Percentiles rank a stretch among this genome's conserved stretches.
These are phyloP conservation scores for Magnusiomyces paraingens DNA, from an alignment of 1,139 yeast genomes.

Conservation along the genomic window DNA sequence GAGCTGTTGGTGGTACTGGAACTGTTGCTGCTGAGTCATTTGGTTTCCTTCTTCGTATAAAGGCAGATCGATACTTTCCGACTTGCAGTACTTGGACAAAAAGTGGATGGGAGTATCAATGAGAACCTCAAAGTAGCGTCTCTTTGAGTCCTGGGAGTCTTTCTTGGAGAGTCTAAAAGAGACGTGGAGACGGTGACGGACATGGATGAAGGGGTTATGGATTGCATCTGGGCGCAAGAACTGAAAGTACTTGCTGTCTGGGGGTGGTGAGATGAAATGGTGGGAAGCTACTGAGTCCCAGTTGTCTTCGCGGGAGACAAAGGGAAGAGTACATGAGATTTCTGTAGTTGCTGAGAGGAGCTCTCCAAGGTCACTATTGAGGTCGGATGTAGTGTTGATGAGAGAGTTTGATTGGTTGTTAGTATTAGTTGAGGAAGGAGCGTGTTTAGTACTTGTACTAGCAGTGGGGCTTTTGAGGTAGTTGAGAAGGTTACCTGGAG, in stretches of 20 bases:
- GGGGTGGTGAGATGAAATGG: conserved; percentile 17
- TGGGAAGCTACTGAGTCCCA: conserved; percentile 21
- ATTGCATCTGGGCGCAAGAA: conserved; percentile 58
- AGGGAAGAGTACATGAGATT: conserved; percentile 21
- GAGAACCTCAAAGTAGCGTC: conserved; percentile 84
- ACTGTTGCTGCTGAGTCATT: conserved; percentile 26
- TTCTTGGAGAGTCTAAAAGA: conserved; percentile 68
- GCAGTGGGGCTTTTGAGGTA: background rate
- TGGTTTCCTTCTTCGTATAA: conserved; percentile 37
- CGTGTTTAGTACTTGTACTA: background rate
- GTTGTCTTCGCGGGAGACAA: conserved; percentile 20
- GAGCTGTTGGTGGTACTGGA: background rate
- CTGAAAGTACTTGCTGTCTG: conserved; percentile 13
- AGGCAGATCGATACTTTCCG: conserved; percentile 65
- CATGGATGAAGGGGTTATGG: conserved; percentile 60
- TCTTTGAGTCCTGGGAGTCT: conserved; percentile 47
- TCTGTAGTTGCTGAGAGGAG: conserved; percentile 7
- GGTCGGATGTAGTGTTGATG: background rate
- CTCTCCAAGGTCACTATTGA: conserved; percentile 7
- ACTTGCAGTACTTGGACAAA: conserved; percentile 64
- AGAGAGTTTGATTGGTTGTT: background rate
- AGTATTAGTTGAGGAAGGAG: background rate
- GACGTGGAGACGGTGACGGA: conserved; percentile 71
- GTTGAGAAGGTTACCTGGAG: conserved; percentile 12
- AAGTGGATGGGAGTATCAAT: conserved; percentile 80